Evolutionary conservation across 2,329 filamentous ascomycete genomes (phyloP), one percentile per base, ranked within the genome.

Genomic region (Fusarium sp.): DNA sequence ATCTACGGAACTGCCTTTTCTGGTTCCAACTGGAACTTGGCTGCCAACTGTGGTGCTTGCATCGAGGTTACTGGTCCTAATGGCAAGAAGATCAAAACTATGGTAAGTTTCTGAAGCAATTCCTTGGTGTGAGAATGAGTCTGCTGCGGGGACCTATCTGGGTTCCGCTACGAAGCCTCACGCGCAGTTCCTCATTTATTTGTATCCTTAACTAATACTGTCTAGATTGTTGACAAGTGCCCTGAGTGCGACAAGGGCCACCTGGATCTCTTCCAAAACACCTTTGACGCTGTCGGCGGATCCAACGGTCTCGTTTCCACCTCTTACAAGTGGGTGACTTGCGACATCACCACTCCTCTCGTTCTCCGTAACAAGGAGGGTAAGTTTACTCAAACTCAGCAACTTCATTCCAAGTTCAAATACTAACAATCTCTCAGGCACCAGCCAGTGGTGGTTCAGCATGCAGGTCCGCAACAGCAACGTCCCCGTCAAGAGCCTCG

Each of bases 401-500:
- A 45, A 45, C 22, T 8, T 3, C 40, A 45, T 22, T 16, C 2
- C 40, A 45, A 24, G 2, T 40, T 6, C 9, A 22, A 14, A 22
- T 5, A 42, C 20, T 42, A 22, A 42, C 2, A 14, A 27, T 50
- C 45, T 29, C 8, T 6, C 5, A 74, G 71, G 71, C 31, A 73
- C 71, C 9, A 73, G 71, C 13, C 56, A 74, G 9, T 81, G 79
- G 74, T 87, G 83, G 84, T 82, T 80, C 73, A 78, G 77, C 35
- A 82, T 83, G 86, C 91, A 93, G 80, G 90, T 92, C 57, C 84
- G 91, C 74, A 92, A 92, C 80, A 83, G 88, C 76, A 91, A 91
- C 78, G 83, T 88, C 66, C 84, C 86, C 9, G 85, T 92, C 40
- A 77, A 83, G 60, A 85, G 82, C 72, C 84, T 93, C 27, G 90